Evolutionary conservation across 2,329 filamentous ascomycete genomes (phyloP), one percentile per base, ranked within the genome.

Genomic region (Colletotrichum orbiculare): DNA sequence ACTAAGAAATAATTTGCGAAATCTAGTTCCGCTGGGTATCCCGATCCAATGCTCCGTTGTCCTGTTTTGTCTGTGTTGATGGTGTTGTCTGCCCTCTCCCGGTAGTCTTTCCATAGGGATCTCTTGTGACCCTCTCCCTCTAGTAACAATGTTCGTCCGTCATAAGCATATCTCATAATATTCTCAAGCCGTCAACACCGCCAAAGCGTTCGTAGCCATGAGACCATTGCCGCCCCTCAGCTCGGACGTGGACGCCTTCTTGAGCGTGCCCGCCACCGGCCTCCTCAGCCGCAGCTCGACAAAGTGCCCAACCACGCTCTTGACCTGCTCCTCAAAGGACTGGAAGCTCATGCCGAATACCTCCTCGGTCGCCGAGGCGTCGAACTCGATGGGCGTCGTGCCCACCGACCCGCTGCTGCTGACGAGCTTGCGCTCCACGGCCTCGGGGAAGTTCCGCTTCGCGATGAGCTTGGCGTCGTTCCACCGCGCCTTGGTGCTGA

Each of bases 381-480:
- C 73, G 39, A 75, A 54, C 11, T 58, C 47, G n/a, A 60, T 57
- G 46, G 43, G 25, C 11, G 58, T 49, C 10, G 66, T 57, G 42
- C 49, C 57, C 1, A 61, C 53, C 2, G 62, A 63, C 11, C 66
- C 66, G 17, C 49, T 47, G 42, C 57, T 56, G 25, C 48, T 52
- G 49, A 67, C 39, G 8, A 66, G 25, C 52, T 56, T 49, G n/a
- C 57, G 48, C 48, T 67, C 53, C 10, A 66, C 63, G 13, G 57
- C 57, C 43, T 67, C 62, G 43, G 62, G 62, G 25, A 67, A 81
- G 35, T 68, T 68, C 17, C 71, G 64, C 49, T 73, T 71, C 4
- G 76, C 77, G 53, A 81, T 77, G 15, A 74, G 73, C 48, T 76
- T 75, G 1, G 75, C 73, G 33, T 79, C 77, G 48, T 78, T 76